Percentiles rank a stretch among this genome's conserved stretches.
Evolutionary conservation across 2,329 filamentous ascomycete genomes (phyloP).

Genomic region (Lachnellula cervina): DNA sequence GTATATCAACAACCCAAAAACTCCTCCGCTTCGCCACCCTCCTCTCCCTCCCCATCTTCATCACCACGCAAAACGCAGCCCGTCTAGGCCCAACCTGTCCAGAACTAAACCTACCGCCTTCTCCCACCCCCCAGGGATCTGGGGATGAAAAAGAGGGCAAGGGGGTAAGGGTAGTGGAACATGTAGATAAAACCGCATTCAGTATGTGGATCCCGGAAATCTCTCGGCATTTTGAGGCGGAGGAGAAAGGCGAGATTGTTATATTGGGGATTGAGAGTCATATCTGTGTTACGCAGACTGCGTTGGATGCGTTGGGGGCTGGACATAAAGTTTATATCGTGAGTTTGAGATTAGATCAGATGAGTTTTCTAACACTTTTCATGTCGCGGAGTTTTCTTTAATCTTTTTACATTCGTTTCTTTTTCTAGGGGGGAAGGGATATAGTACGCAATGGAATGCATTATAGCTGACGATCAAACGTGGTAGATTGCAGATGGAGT

Average conservation of each 20-base stretch:
- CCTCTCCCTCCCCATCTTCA: slow-evolving; percentile 72
- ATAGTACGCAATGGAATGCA: too few relatives aligned
- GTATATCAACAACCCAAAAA: slow-evolving; percentile 63
- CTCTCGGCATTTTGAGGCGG: slow-evolving; percentile 35
- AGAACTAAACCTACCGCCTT: slow-evolving; percentile 52
- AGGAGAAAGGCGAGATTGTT: slow-evolving; percentile 53
- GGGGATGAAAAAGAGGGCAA: background rate
- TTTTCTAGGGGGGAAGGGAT: too few relatives aligned
- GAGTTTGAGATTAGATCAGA: too few relatives aligned
- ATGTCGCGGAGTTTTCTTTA: too few relatives aligned
- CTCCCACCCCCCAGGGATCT: slow-evolving; percentile 25
- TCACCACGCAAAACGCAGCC: slow-evolving; percentile 77
- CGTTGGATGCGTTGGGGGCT: slow-evolving; percentile 68
- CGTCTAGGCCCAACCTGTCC: slow-evolving; percentile 76
- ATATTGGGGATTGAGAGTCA: slow-evolving; percentile 91
- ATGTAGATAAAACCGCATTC: slow-evolving; percentile 84
- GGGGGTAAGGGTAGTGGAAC: slow-evolving; percentile 44
- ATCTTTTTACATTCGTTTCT: too few relatives aligned
- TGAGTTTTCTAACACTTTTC: too few relatives aligned
- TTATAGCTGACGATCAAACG: too few relatives aligned
- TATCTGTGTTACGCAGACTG: slow-evolving; percentile 91
- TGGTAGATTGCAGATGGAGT: slow-evolving; percentile 72
- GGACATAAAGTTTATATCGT: slow-evolving; percentile 77
- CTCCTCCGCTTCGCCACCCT: slow-evolving; percentile 59
- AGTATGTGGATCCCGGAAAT: slow-evolving; percentile 78